Percentiles rank a stretch among this genome's conserved stretches.
Conservation (phyloP, 1,139 yeast species). For the Nematodospora anomalae region DNA sequence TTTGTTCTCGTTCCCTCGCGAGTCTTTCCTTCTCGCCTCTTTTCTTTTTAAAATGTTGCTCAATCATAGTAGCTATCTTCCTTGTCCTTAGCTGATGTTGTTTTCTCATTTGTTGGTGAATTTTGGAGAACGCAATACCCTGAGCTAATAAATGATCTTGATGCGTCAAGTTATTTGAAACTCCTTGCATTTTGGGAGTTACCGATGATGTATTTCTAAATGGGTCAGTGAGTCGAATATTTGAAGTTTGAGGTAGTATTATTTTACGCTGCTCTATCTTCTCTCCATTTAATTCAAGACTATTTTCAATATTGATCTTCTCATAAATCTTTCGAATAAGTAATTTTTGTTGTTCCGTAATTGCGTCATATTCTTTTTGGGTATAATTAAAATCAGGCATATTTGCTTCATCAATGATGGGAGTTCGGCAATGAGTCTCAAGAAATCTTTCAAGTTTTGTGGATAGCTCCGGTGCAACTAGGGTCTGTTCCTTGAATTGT, state of each 20-base stretch:
- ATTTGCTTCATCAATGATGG: constrained; percentile 42
- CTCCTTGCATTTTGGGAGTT: constrained; percentile 42
- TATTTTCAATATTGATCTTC: constrained; percentile 36
- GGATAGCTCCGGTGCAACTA: constrained; percentile 31
- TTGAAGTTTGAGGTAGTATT: constrained; percentile 43
- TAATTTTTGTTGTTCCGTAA: constrained; percentile 33
- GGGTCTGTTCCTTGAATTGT: constrained; percentile 18
- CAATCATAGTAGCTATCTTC: constrained; percentile 79
- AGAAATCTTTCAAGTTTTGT: constrained; percentile 55
- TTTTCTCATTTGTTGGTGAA: constrained; percentile 66
- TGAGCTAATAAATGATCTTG: constrained; percentile 77
- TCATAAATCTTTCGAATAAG: constrained; percentile 29
- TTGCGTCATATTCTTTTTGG: constrained; percentile 34
- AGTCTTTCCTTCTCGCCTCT: constrained; percentile 88
- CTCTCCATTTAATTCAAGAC: constrained; percentile 44
- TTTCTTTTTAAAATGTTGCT: constrained; percentile 79
- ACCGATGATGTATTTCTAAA: constrained; percentile 40
- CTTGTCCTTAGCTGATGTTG: constrained; percentile 68
- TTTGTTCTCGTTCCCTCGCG: constrained; percentile 67
- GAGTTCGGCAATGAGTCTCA: constrained; percentile 43
- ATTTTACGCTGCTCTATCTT: constrained; percentile 46
- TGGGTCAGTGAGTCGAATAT: constrained; percentile 42
- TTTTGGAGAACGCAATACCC: constrained; percentile 68
- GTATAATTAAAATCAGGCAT: constrained; percentile 34
- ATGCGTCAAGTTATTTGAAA: constrained; percentile 50